Evolutionary conservation across 805 yeast genomes (phyloP).

Genomic region (Candida chilensis): DNA sequence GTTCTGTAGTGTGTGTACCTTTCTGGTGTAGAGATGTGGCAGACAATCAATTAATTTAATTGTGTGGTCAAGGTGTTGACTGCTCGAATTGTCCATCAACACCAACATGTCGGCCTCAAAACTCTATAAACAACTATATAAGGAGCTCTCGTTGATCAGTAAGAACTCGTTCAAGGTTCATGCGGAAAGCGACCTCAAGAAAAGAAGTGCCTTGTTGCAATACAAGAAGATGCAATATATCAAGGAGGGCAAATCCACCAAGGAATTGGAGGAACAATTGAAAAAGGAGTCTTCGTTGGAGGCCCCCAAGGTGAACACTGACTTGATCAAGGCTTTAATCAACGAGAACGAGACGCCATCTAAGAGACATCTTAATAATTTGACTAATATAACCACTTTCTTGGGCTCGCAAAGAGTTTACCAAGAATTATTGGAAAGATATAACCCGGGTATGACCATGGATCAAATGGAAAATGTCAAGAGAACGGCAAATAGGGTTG

Average conservation of each 20-base stretch:
- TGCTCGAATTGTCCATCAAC: too few relatives aligned
- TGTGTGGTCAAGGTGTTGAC: too few relatives aligned
- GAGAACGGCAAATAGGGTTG: conserved; percentile 83
- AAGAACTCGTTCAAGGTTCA: conserved; percentile 24
- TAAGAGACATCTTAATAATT: conserved; percentile 22
- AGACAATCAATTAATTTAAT: too few relatives aligned
- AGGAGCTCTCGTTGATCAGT: conserved; percentile 29
- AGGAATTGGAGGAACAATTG: conserved; percentile 21
- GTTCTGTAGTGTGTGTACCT: too few relatives aligned
- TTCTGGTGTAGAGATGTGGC: too few relatives aligned
- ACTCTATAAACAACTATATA: conserved; percentile 15
- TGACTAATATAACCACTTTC: conserved; percentile 53
- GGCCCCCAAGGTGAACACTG: conserved; percentile 14
- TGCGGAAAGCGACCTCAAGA: conserved; percentile 27
- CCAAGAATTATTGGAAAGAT: conserved; percentile 71
- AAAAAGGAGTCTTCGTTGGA: conserved; percentile 7
- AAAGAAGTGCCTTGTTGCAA: conserved; percentile 33
- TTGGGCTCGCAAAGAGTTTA: conserved; percentile 69
- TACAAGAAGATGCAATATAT: conserved; percentile 39
- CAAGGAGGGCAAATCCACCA: conserved; percentile 21
- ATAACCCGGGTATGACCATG: conserved; percentile 77
- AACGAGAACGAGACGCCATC: conserved; percentile 5
- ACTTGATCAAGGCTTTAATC: conserved; percentile 13
- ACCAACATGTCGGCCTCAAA: too few relatives aligned
- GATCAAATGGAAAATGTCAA: conserved; percentile 71